Base-by-base conservation (phyloP, 805 yeast genomes). In the Grigorovia transvaalensis region DNA sequence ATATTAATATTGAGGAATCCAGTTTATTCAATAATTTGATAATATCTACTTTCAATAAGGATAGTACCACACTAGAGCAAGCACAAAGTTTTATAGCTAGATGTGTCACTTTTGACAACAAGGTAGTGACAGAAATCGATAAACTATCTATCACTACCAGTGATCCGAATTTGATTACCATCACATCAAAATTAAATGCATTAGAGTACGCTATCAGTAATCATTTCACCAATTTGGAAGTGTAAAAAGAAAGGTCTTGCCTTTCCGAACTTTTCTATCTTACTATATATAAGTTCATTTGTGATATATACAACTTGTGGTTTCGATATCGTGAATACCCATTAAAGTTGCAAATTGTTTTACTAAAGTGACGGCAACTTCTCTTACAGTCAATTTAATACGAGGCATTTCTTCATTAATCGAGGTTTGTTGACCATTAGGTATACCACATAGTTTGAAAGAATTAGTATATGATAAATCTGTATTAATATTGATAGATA, bases 381-480 rank as follows among this genome's bases (percentile, higher is more conserved):
- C 69, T n/a, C 63, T 61, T 0, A 71, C 67, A 19, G 59, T 46
- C 1, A 59, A 33, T 8, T 55, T 48, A 6, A 64, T 52, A 18
- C 58, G 55, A 7, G 62, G 64, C 3, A 62, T 65, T 47, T 62
- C 60, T 15, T 69, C 64, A 2, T 63, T 51, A 35, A 85, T 71
- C 4, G 81, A 76, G 0, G 85, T 79, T 29, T 85, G 84, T n/a
- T 59, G 58, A 44, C 76, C 75, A 7, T 77, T 79, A 0, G 84
- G 80, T 38, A 90, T 71, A 1, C 98, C 98, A 71, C 99, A 93
- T 76, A 95, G 87, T 5, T 80, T 82, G 56, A 87, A 79, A 33
- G 74, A 72, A 54, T 88, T 84, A 59, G 91, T 75, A 68, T 76
- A 85, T 42, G 78, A 74, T 45, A 88, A 73, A 60, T 89, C 89